phyloP scores from a whole-genome alignment of 2,329 filamentous ascomycete genomes.

The Diplodia seriata region DNA sequence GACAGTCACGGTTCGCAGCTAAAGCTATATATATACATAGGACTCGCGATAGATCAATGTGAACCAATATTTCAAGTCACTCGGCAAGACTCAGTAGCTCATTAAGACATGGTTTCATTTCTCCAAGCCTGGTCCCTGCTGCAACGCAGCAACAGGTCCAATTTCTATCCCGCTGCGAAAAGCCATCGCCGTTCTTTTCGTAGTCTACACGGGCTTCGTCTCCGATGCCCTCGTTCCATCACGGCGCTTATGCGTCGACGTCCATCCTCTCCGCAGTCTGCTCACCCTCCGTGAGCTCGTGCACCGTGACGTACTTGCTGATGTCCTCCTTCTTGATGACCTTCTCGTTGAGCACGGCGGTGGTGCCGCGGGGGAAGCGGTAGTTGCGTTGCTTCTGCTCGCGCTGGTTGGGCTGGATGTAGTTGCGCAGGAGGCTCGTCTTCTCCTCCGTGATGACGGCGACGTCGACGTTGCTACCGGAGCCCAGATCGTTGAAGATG shows the following conservation, averaged over 20 bases:
- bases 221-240: background rate
- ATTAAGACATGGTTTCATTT: constrained; percentile 28
- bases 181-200: background rate
- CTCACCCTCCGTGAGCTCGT: constrained; percentile 76
- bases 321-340: constrained; percentile 93
- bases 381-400: constrained; percentile 93
- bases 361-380: constrained; percentile 88
- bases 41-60: background rate
- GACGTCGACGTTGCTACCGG: constrained; percentile 96
- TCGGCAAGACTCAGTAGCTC: background rate
- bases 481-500: constrained; percentile 98
- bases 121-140: background rate
- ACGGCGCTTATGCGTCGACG: constrained; percentile 55
- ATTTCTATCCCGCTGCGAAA: constrained; percentile 14
- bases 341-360: constrained; percentile 94
- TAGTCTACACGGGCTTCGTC: background rate
- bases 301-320: constrained; percentile 89
- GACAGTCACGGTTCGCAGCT: background rate
- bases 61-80: background rate
- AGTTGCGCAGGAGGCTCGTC: constrained; percentile 91
- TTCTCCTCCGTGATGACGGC: constrained; percentile 95
- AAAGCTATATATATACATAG: background rate
- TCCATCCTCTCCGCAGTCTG: constrained; percentile 70
- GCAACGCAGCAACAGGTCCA: background rate
- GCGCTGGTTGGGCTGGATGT: constrained; percentile 90